Conservation (phyloP, 495 filamentous ascomycete genomes). For the Penicillium antarcticum region DNA sequence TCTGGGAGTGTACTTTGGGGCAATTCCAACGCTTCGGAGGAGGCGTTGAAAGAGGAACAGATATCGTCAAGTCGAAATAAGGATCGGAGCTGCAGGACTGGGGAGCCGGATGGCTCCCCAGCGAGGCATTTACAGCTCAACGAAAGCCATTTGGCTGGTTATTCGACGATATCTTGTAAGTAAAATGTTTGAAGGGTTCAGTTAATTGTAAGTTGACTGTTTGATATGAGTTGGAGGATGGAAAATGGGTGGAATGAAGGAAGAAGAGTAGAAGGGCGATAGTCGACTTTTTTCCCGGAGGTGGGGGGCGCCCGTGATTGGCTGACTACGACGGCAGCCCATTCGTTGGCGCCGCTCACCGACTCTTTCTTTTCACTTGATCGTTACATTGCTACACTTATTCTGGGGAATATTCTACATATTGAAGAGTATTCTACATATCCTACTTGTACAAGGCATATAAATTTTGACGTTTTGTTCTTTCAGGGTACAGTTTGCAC, state of each 20-base stretch:
- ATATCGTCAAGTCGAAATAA: conserved; percentile 78
- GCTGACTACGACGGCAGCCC: conserved; percentile 11
- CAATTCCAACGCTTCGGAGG: conserved; percentile 46
- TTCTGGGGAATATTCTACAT: too few species aligned
- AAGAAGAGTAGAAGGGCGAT: conserved; percentile 30
- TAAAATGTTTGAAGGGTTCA: conserved; percentile 27
- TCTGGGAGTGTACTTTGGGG: conserved; percentile 39
- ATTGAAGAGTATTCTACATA: too few species aligned
- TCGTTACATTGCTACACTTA: neutral
- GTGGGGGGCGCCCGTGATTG: conserved; percentile 28
- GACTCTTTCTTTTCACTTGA: conserved; percentile 28
- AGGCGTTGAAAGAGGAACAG: conserved; percentile 55
- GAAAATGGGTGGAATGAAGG: conserved; percentile 13
- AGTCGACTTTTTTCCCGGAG: conserved; percentile 31
- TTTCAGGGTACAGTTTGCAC: too few species aligned
- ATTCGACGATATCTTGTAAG: conserved; percentile 71
- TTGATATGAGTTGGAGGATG: conserved; percentile 26
- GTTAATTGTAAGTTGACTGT: conserved; percentile 22
- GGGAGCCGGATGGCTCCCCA: conserved; percentile 69
- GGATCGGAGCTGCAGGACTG: conserved; percentile 75
- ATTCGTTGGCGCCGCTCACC: conserved; percentile 39
- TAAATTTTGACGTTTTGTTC: too few species aligned
- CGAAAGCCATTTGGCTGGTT: conserved; percentile 78
- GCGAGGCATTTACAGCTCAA: conserved; percentile 91
- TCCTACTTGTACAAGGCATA: too few species aligned